Base-by-base conservation (phyloP, 1,139 yeast genomes). In the Blastobotrys buckinghamii region DNA sequence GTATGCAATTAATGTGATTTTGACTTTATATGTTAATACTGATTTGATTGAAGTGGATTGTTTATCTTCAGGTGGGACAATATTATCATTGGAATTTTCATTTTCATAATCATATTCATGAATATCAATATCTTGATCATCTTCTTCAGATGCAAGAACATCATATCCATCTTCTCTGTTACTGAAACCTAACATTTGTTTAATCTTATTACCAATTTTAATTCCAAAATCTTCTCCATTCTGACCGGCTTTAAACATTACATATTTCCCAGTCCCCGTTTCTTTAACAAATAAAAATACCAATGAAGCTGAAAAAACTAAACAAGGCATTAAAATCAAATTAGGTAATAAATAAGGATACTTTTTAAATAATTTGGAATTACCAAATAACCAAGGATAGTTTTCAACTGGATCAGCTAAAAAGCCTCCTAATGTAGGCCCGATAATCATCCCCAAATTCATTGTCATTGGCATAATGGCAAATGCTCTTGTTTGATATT, bases 261-360 rank as follows among this genome's bases (percentile, higher is more conserved):
- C 72, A 63, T 48, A 66, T 61, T 49, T 64, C 34, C 64, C 60
- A 19, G 67, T 73, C 55, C 15, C 24, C 0, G 85, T 79, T 60
- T 81, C 87, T 59, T 79, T 82, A 36, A 81, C 60, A 57, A 80
- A 80, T 35, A 81, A 68, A 35, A 73, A 60, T 10, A 68, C 78
- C 37, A 68, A 53, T 1, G 69, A 27, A 33, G 75, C 55, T 24
- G 80, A 74, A 37, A 67, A 44, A 17, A 61, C 24, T 26, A 62
- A 45, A 20, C 63, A 45, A 1, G 64, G 47, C 5, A 80, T 72
- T 16, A 81, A 79, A n/a, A 77, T 77, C 15, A 81, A 59, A 58
- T 81, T 81, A 9, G 84, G 79, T 53, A 80, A 63, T 0, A 83
- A 79, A 58, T 79, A 81, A 0, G 86, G 86, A 57, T 71, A 71